Percentiles rank a stretch among this genome's conserved stretches.
phyloP scores from a whole-genome alignment of 805 yeast genomes.

The Saturnispora sekii region DNA sequence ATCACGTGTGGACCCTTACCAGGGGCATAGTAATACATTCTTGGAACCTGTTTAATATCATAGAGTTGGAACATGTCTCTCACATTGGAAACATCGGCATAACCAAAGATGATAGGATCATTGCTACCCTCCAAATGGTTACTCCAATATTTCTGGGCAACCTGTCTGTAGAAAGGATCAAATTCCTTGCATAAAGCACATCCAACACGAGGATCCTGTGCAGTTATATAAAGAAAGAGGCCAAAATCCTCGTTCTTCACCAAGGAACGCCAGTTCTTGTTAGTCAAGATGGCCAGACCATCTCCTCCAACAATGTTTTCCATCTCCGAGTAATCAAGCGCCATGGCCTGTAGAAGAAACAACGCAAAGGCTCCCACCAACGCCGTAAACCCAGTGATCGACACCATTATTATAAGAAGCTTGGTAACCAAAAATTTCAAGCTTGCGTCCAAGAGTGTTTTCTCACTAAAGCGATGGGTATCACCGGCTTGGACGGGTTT shows the following conservation, averaged over 20 bases:
- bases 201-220: slow-evolving; percentile 62
- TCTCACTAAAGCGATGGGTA: background rate
- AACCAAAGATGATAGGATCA: slow-evolving; percentile 48
- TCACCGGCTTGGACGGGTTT: slow-evolving; percentile 2
- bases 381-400: background rate
- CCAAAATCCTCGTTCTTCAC: slow-evolving; percentile 58
- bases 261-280: slow-evolving; percentile 45
- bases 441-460: no score
- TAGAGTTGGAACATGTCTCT: slow-evolving; percentile 43
- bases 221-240: slow-evolving; percentile 59
- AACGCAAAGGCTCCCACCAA: slow-evolving; percentile 4
- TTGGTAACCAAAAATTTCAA: no score
- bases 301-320: slow-evolving; percentile 9
- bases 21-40: slow-evolving; percentile 35
- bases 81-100: slow-evolving; percentile 59
- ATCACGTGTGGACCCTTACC: slow-evolving; percentile 18
- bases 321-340: slow-evolving; percentile 16
- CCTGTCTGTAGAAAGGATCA: slow-evolving; percentile 49
- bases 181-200: slow-evolving; percentile 68
- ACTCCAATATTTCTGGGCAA: slow-evolving; percentile 51
- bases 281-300: slow-evolving; percentile 33
- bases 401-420: background rate
- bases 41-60: slow-evolving; percentile 67
- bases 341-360: slow-evolving; percentile 11
- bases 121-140: slow-evolving; percentile 21